Conservation (phyloP, 306 rosid genomes). For the Cucumis melo region DNA sequence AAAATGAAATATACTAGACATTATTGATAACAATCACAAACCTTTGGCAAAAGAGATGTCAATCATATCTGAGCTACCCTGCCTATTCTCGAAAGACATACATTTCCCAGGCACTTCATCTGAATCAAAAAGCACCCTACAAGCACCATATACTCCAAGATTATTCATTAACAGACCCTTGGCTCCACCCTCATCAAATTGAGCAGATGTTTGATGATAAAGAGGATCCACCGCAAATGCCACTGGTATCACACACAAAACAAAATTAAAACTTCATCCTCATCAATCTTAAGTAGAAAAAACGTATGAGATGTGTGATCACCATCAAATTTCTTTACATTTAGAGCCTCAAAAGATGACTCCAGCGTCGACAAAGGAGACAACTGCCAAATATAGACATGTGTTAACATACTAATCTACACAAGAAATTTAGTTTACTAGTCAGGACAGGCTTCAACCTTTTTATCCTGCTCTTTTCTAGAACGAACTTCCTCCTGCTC, state of each 20-base stretch:
- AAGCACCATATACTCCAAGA: slow-evolving; percentile 77
- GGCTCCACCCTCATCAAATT: slow-evolving; percentile 98
- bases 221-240: slow-evolving; percentile 96
- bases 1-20: slow-evolving; percentile 13
- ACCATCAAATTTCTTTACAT: slow-evolving; percentile 93
- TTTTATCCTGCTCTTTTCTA: slow-evolving; percentile 48
- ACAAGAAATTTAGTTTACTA: background rate
- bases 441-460: slow-evolving; percentile 32
- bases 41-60: slow-evolving; percentile 88
- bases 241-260: slow-evolving; percentile 40
- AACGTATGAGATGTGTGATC: slow-evolving; percentile 23
- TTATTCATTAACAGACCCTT: slow-evolving; percentile 88
- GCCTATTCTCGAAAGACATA: slow-evolving; percentile 32
- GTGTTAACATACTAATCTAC: slow-evolving; percentile 14
- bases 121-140: slow-evolving; percentile 88
- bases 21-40: slow-evolving; percentile 21
- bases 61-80: slow-evolving; percentile 39
- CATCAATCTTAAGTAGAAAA: slow-evolving; percentile 10
- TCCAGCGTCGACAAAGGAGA: slow-evolving; percentile 90
- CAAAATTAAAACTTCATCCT: slow-evolving; percentile 15
- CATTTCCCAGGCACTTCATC: slow-evolving; percentile 66
- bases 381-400: slow-evolving; percentile 49
- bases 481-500: slow-evolving; percentile 35
- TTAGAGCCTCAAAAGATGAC: slow-evolving; percentile 74
- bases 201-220: slow-evolving; percentile 88